Base-by-base conservation (phyloP, 2,329 filamentous ascomycete species). In the Myotisia sp. region DNA sequence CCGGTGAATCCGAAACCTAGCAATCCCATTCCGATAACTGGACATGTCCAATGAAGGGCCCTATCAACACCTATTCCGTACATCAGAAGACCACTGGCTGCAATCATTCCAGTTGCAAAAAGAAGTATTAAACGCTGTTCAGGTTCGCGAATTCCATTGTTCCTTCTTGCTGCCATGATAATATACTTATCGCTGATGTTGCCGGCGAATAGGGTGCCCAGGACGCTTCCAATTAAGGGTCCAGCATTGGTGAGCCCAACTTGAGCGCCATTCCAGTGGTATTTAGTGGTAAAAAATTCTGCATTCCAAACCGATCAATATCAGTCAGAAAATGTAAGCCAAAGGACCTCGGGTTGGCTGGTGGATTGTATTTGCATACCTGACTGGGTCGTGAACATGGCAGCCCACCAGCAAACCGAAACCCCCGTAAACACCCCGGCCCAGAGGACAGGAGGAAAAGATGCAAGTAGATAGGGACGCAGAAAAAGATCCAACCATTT, bases 131-230 rank as follows among this genome's bases (percentile, higher is more conserved):
- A 42, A 12, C 47, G 45, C 40, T 43, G 26, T 43, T 62, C 58
- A 1, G 58, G 57, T 34, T 56, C 48, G 35, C 51, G 41, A 39
- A 56, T 47, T 10, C 60, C 60, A 13, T 53, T 47, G 42, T 61
- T 62, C 20, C 58, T 50, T 4, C 55, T 49, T 0, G 60, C 56
- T 3, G 64, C 43, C 26, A 38, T 44, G 10, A 59, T 43, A 2
- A 47, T 46, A 29, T 37, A 31, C 32, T 28, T 45, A 44, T 38
- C 51, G 33, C 13, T 18, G n/a, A 37, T 7, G 10, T 17, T 6
- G 22, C 26, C 30, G 6, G 26, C 26, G 17, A 16, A 27, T 8
- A 30, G 26, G 23, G 37, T 31, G 21, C 45, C 34, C 29, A 43
- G 14, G 21, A 35, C 26, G 16, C 44, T 23, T 12, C 50, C 40